Evolutionary conservation across 179 eudicot species (phyloP).

Genomic region (Beta macrorhiza): DNA sequence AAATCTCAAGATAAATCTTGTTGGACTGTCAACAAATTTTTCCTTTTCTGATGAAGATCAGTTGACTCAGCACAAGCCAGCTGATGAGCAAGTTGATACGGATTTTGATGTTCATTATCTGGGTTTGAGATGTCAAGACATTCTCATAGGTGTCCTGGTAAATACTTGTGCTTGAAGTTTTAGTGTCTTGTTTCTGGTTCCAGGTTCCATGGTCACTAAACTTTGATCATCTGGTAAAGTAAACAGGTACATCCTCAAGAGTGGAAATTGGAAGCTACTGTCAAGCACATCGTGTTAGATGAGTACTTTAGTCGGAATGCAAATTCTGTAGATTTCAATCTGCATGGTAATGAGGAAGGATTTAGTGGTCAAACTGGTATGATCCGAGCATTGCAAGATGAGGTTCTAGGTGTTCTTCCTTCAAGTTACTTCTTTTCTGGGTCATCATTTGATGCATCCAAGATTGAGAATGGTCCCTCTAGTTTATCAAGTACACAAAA

Average conservation of each 20-base stretch:
- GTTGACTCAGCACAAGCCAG: conserved; percentile 27
- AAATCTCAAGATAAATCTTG: conserved; percentile 62
- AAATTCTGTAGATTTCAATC: conserved; percentile 26
- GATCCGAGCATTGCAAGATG: conserved; percentile 57
- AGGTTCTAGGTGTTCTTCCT: conserved; percentile 62
- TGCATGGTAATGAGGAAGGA: conserved; percentile 31
- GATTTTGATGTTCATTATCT: conserved; percentile 51
- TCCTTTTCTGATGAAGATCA: conserved; percentile 65
- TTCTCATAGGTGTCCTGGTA: conserved; percentile 67
- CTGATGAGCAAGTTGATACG: conserved; percentile 32
- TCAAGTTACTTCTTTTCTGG: conserved; percentile 36
- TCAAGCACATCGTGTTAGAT: conserved; percentile 55
- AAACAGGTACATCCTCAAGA: conserved; percentile 69
- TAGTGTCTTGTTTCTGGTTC: conserved; percentile 12
- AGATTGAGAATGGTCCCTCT: conserved; percentile 30
- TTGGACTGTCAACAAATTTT: conserved; percentile 55
- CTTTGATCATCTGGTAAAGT: conserved; percentile 45
- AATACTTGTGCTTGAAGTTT: conserved; percentile 29
- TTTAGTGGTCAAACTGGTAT: conserved; percentile 32
- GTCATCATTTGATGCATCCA: conserved; percentile 30
- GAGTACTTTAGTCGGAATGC: conserved; percentile 49
- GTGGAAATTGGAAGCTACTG: conserved; percentile 61
- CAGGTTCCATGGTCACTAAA: conserved; percentile 31
- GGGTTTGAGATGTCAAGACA: conserved; percentile 43
- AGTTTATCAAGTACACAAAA: conserved; percentile 13